Percentiles rank a stretch among this genome's conserved stretches.
Evolutionary conservation across 2,329 filamentous ascomycete genomes (phyloP).

Genomic region (Aspergillus felis): DNA sequence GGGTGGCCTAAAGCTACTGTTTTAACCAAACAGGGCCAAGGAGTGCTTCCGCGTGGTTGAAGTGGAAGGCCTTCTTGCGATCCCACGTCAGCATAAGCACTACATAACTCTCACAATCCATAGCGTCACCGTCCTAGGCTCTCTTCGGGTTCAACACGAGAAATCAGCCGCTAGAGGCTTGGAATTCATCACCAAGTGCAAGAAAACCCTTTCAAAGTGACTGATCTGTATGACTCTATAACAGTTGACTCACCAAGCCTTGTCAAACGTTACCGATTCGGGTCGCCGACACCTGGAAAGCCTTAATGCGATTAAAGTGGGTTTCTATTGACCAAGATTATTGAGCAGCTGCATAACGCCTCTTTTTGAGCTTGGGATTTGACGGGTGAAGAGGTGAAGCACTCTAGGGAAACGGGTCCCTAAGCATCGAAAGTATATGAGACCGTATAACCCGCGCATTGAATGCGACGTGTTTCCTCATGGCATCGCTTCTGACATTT

Average conservation of each 20-base stretch:
- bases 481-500: neutral
- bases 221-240: neutral
- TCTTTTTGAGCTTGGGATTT: neutral
- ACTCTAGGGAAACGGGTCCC: neutral
- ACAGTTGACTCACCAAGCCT: neutral
- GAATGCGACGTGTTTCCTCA: neutral
- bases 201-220: neutral
- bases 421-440: neutral
- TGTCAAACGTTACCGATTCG: neutral
- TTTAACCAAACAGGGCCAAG: neutral
- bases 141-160: neutral
- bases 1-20: neutral
- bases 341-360: neutral
- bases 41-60: neutral
- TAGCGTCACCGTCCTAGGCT: neutral
- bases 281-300: neutral
- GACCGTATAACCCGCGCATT: neutral
- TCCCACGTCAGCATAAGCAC: neutral
- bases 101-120: neutral
- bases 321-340: neutral
- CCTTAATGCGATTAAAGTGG: neutral
- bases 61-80: neutral
- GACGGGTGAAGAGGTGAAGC: neutral
- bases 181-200: neutral
- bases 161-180: neutral